Evolutionary conservation across 805 yeast species (phyloP).

Genomic region (Saturnispora diversa): DNA sequence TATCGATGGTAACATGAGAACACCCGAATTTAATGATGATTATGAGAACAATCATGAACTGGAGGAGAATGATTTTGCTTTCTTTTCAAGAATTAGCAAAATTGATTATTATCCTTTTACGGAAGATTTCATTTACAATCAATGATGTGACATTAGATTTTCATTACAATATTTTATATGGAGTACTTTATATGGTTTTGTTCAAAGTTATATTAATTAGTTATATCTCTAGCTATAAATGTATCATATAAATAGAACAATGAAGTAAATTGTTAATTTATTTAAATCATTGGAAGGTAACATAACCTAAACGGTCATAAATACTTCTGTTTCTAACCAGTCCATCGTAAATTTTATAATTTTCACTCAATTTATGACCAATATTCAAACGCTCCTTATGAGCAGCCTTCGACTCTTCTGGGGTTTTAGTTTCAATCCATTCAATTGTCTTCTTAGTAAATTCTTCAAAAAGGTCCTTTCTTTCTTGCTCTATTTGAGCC

Average conservation of each 20-base stretch:
- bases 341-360: conserved; percentile 68
- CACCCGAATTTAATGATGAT: too few relatives aligned
- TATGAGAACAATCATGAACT: background rate
- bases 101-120: background rate
- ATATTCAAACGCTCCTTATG: conserved; percentile 47
- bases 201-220: background rate
- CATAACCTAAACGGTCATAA: conserved; percentile 64
- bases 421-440: conserved; percentile 67
- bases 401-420: conserved; percentile 40
- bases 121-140: background rate
- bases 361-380: conserved; percentile 46
- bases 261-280: background rate
- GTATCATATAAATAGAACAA: background rate
- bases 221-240: background rate
- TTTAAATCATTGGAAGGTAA: conserved; percentile 21
- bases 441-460: conserved; percentile 58
- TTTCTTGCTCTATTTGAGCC: conserved; percentile 35
- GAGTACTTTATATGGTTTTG: too few relatives aligned
- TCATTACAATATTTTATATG: background rate
- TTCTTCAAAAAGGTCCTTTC: conserved; percentile 44
- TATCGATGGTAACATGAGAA: background rate
- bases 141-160: background rate
- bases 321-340: conserved; percentile 71
- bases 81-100: conserved; percentile 7
- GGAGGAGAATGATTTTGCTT: background rate